phyloP scores from a whole-genome alignment of 2,329 filamentous ascomycete species.

The Bipolaris cookei region DNA sequence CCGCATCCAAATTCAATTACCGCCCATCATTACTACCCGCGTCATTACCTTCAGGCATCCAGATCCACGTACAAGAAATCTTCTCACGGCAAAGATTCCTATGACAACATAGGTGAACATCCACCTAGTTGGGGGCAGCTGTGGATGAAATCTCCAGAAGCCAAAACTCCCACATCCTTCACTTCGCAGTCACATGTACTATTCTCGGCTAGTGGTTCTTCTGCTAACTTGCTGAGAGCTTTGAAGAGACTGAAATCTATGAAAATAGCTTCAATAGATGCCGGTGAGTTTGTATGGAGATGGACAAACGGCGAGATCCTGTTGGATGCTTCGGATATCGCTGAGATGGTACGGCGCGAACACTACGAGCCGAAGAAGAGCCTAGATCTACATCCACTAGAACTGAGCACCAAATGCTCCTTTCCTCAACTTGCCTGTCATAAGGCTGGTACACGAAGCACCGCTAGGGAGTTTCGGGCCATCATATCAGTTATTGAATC shows the following conservation, averaged over 20 bases:
- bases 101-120: background rate
- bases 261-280: background rate
- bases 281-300: conserved; percentile 1
- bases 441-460: background rate
- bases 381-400: background rate
- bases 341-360: background rate
- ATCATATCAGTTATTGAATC: background rate
- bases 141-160: background rate
- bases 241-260: background rate
- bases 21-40: conserved; percentile 8
- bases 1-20: conserved; percentile 5
- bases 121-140: conserved; percentile 1
- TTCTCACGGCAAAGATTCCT: background rate
- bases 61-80: conserved; percentile 19
- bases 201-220: background rate
- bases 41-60: conserved; percentile 16
- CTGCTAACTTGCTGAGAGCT: conserved; percentile 6
- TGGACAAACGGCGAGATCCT: background rate
- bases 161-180: conserved; percentile 4
- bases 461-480: conserved; percentile 6
- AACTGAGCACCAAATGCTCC: background rate
- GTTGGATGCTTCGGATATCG: conserved; percentile 9
- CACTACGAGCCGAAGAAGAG: background rate
- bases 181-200: background rate
- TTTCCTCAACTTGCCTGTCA: conserved; percentile 8